phyloP scores from a whole-genome alignment of 202 grass and related monocot species.

The Alloteropsis angusta region DNA sequence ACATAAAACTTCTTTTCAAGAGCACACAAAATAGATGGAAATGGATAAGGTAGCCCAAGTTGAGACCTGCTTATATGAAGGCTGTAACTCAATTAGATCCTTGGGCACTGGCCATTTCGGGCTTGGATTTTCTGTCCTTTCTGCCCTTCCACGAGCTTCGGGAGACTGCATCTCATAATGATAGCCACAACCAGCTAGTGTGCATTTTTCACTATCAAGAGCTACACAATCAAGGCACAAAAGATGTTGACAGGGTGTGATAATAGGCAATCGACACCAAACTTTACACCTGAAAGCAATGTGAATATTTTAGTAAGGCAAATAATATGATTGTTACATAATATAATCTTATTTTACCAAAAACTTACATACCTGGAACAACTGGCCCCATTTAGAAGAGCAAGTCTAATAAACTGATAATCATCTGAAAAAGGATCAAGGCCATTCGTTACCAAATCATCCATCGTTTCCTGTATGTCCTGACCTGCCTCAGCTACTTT shows the following conservation, averaged over 20 bases:
- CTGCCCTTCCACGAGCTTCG: slow-evolving; percentile 55
- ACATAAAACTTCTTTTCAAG: slow-evolving; percentile 1
- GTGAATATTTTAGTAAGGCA: neutral
- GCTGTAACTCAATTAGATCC: slow-evolving; percentile 97
- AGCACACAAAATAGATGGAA: slow-evolving; percentile 2
- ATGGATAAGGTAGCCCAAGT: slow-evolving; percentile 5
- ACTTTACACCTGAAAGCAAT: slow-evolving; percentile 58
- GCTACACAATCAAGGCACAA: slow-evolving; percentile 89
- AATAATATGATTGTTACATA: neutral
- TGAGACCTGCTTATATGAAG: slow-evolving; percentile 87
- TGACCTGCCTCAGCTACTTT: slow-evolving; percentile 86
- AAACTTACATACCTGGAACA: slow-evolving; percentile 63
- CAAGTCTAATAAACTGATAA: slow-evolving; percentile 59
- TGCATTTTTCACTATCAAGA: slow-evolving; percentile 88
- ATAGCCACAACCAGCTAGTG: slow-evolving; percentile 59
- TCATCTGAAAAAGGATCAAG: slow-evolving; percentile 88
- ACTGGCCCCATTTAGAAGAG: slow-evolving; percentile 64
- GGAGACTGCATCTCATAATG: slow-evolving; percentile 96
- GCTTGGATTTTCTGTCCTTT: slow-evolving; percentile 97
- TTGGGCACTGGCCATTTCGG: slow-evolving; percentile 98
- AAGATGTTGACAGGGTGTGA: slow-evolving; percentile 86
- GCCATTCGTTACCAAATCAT: slow-evolving; percentile 51
- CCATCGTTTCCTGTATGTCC: slow-evolving; percentile 96
- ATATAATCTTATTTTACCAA: slow-evolving; percentile 1
- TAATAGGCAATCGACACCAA: slow-evolving; percentile 88